Evolutionary conservation across 768 basidiomycete species (phyloP), one percentile per base, ranked within the genome.

Genomic region (Mrakia hoshinonis): DNA sequence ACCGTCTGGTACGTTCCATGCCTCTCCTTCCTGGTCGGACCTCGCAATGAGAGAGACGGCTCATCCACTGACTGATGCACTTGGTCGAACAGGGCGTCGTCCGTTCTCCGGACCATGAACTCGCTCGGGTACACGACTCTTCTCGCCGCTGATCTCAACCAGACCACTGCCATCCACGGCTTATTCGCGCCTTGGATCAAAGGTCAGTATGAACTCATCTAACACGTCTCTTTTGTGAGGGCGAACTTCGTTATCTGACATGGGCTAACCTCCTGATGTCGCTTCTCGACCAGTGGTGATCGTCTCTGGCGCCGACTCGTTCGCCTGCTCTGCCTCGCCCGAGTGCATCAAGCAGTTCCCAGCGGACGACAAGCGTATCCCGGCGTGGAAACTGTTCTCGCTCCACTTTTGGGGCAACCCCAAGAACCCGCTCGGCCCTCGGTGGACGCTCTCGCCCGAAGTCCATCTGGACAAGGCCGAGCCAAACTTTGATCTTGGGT

Each of bases 401-500:
- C 36, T 61, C n/a, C 36, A 39, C 34, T 61, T 61, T 20, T 61
- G 58, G 58, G 18, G 15, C 18, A 10, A 18, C 0, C 34, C 58
- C 5, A 39, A 39, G 6, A 31, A 61, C 36, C 58, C 58, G 1
- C 34, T 61, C 12, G 58, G 58, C 18, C 6, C 58, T 0, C 10
- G n/a, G 9, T 61, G 58, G 58, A 61, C 58, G 5, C 22, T 61
- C 1, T 61, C 58, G n/a, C 5, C 58, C 58, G 18, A 31, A 61
- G 20, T 22, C 31, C n/a, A 36, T 34, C n/a, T 10, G 34, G 2
- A 36, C 31, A 12, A 20, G n/a, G 34, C 31, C 18, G 58, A 61
- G 34, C 58, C 58, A 6, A 61, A 61, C 58, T 61, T 61, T n/a
- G 58, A 61, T 61, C 36, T 61, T 15, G 58, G 58, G 2, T 61